These are phyloP conservation scores for Pyropia haitanensis DNA, from an alignment of 23 red algal genomes.

Conservation along the genomic window DNA sequence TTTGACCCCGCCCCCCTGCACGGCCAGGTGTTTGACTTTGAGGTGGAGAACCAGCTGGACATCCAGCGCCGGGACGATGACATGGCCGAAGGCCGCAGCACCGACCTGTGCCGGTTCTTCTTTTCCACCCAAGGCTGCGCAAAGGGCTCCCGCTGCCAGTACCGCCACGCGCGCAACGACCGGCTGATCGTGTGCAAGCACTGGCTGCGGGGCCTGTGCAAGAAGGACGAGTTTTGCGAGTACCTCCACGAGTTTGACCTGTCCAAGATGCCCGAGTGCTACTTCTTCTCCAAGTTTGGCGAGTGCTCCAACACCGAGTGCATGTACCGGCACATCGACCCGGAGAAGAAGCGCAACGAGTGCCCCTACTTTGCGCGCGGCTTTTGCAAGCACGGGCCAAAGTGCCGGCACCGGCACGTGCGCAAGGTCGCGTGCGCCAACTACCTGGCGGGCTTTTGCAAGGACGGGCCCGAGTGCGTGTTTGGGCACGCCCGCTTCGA, in stretches of 20 bases:
- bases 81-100: constrained; percentile 72
- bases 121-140: constrained; percentile 80
- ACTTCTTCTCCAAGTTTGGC: constrained; percentile 97
- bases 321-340: constrained; percentile 89
- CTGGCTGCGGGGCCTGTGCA: constrained; percentile 93
- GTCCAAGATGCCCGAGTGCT: constrained; percentile 95
- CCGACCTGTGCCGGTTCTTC: constrained; percentile 87
- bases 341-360: constrained; percentile 88
- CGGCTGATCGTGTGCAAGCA: constrained; percentile 97
- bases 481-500: constrained; percentile 98
- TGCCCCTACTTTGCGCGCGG: constrained; percentile 96
- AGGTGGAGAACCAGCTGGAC: constrained; percentile 67
- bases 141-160: constrained; percentile 85
- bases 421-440: constrained; percentile 87
- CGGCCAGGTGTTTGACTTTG: constrained; percentile 74
- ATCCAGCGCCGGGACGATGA: constrained; percentile 66
- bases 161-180: constrained; percentile 88
- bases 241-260: constrained; percentile 91
- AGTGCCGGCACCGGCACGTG: constrained; percentile 90
- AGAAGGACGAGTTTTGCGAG: constrained; percentile 95
- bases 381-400: constrained; percentile 93
- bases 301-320: constrained; percentile 97
- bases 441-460: constrained; percentile 92
- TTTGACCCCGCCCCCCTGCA: constrained; percentile 54
- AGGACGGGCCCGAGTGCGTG: constrained; percentile 84